Evolutionary conservation across 2,329 filamentous ascomycete species (phyloP), one percentile per base, ranked within the genome.

Genomic region (Alternaria rosae): DNA sequence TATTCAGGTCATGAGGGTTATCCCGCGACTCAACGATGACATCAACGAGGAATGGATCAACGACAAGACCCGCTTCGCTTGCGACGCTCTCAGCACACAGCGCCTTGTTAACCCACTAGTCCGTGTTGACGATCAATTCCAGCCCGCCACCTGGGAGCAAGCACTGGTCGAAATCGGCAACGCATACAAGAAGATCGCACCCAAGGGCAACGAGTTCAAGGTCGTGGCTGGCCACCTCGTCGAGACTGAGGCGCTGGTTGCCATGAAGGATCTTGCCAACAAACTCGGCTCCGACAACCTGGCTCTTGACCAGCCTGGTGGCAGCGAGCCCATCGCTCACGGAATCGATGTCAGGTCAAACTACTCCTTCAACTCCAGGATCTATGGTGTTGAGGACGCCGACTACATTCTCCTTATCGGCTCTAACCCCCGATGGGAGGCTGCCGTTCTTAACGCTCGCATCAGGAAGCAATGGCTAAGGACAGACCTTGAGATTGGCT

Each of bases 31-130:
- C 64, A 99, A 99, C 79, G 95, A 99, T 78, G 94, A 98, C 74
- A 89, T 99, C 74, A 99, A 99, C 81, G 95, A 99, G 84, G 95
- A 99, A 82, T 99, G 95, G 95, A 98, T 99, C 80, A 95, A 98
- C 82, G 95, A 99, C 85, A 99, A 98, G 87, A 90, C 93, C 42
- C 89, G 95, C 68, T 99, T 98, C 79, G 94, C 95, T 43, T 97
- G 94, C 79, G 95, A 99, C 79, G 95, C 95, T 52, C 86, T 99
- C 69, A 97, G 94, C 87, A 98, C 94, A 48, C 95, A 99, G 82
- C 89, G 95, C 77, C 85, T 99, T 59, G 98, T 95, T 35, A 95
- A 94, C 69, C 95, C 95, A 43, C 84, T 99, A 66, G 89, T 97
- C 74, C 92, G 94, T 71, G 89, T 91, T 60, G 91, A 96, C 62